Conservation (phyloP, 257 asterid species). For the Przewalskia tangutica region DNA sequence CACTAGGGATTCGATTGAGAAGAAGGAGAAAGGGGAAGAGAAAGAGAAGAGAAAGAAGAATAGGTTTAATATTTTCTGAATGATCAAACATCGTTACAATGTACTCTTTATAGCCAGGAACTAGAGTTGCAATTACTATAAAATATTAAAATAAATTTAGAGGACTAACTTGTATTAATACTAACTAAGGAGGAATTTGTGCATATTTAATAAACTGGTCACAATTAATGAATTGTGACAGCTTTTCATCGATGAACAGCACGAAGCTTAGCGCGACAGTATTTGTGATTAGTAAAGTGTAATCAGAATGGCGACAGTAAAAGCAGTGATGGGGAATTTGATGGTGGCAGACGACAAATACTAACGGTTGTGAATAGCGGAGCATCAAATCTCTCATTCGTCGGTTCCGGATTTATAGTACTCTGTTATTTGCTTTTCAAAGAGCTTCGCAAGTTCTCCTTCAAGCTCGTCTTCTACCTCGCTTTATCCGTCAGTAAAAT, state of each 20-base stretch:
- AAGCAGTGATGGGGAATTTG: slow-evolving; percentile 67
- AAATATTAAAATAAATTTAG: too few species aligned
- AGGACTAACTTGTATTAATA: too few species aligned
- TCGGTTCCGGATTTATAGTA: slow-evolving; percentile 92
- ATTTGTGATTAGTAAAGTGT: background rate
- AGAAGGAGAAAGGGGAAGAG: too few species aligned
- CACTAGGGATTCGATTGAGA: too few species aligned
- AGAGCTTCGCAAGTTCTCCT: slow-evolving; percentile 92
- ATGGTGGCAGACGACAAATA: slow-evolving; percentile 54
- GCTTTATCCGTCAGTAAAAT: slow-evolving; percentile 59
- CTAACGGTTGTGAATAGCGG: slow-evolving; percentile 68
- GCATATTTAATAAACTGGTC: too few species aligned
- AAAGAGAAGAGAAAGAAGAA: too few species aligned
- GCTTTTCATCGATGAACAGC: background rate
- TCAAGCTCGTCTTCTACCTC: slow-evolving; percentile 97
- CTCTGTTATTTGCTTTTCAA: slow-evolving; percentile 83
- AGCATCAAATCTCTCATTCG: slow-evolving; percentile 73
- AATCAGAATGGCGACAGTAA: slow-evolving; percentile 54
- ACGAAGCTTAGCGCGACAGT: background rate
- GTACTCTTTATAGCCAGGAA: too few species aligned
- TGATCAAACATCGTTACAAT: too few species aligned
- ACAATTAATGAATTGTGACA: too few species aligned
- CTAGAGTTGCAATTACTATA: too few species aligned
- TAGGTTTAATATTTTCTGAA: too few species aligned
- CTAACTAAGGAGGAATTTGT: too few species aligned